phyloP scores from a whole-genome alignment of 495 filamentous ascomycete species.

The Pyronema omphalodes region DNA sequence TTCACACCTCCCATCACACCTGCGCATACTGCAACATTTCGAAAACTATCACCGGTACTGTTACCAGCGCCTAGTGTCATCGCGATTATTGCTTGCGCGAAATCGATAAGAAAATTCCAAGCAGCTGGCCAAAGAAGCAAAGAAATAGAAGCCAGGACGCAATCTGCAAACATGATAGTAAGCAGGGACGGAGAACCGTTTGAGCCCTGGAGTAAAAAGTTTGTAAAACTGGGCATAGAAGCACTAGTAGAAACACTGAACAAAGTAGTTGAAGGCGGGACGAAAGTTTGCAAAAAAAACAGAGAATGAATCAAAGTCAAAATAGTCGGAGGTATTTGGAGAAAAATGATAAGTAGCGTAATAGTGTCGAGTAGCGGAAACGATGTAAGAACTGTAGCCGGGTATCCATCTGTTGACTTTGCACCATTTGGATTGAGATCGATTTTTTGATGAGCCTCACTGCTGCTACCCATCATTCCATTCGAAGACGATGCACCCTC shows the following conservation, averaged over 20 bases:
- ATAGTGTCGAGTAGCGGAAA: slow-evolving; percentile 91
- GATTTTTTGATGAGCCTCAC: slow-evolving; percentile 20
- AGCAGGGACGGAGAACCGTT: slow-evolving; percentile 30
- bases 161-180: slow-evolving; percentile 55
- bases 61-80: slow-evolving; percentile 68
- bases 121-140: slow-evolving; percentile 76
- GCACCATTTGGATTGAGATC: slow-evolving; percentile 21
- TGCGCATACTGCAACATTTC: slow-evolving; percentile 59
- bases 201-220: slow-evolving; percentile 21
- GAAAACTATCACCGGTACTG: slow-evolving; percentile 52
- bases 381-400: slow-evolving; percentile 60
- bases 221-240: slow-evolving; percentile 33
- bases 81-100: slow-evolving; percentile 93
- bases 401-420: slow-evolving; percentile 4
- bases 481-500: slow-evolving; percentile 11
- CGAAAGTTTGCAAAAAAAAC: slow-evolving; percentile 85
- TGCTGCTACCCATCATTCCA: slow-evolving; percentile 6
- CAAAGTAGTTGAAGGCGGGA: slow-evolving; percentile 50
- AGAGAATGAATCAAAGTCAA: slow-evolving; percentile 81
- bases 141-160: slow-evolving; percentile 63
- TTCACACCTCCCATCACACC: slow-evolving; percentile 55
- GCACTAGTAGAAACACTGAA: slow-evolving; percentile 30
- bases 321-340: slow-evolving; percentile 85
- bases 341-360: slow-evolving; percentile 90
- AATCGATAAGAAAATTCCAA: slow-evolving; percentile 74